Evolutionary conservation across 306 rosid species (phyloP).

Genomic region (Cicer arietinum): DNA sequence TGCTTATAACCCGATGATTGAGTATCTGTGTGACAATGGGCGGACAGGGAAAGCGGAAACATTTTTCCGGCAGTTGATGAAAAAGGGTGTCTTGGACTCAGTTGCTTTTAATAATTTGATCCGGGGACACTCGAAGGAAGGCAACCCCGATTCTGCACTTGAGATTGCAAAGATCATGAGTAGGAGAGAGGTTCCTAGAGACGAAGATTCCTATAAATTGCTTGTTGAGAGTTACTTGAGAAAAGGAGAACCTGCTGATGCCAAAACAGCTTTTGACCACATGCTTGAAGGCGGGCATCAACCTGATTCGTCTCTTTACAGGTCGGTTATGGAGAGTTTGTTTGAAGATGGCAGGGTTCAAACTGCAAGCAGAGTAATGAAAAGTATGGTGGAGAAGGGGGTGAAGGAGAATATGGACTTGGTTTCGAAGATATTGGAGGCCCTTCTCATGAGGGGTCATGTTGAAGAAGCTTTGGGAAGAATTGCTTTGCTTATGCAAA

Average conservation of each 20-base stretch:
- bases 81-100: slow-evolving; percentile 78
- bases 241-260: slow-evolving; percentile 91
- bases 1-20: slow-evolving; percentile 79
- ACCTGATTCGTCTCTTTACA: slow-evolving; percentile 70
- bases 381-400: slow-evolving; percentile 88
- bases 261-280: slow-evolving; percentile 80
- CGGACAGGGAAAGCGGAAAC: slow-evolving; percentile 76
- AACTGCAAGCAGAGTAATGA: slow-evolving; percentile 94
- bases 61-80: slow-evolving; percentile 82
- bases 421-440: slow-evolving; percentile 83
- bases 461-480: slow-evolving; percentile 93
- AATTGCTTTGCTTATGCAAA: slow-evolving; percentile 67
- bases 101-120: slow-evolving; percentile 79
- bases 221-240: slow-evolving; percentile 81
- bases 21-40: slow-evolving; percentile 75
- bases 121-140: slow-evolving; percentile 86
- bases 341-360: slow-evolving; percentile 89
- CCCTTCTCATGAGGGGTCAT: slow-evolving; percentile 87
- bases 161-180: slow-evolving; percentile 90
- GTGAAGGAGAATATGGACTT: slow-evolving; percentile 82
- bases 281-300: slow-evolving; percentile 86
- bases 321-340: slow-evolving; percentile 78
- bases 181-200: slow-evolving; percentile 74
- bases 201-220: slow-evolving; percentile 69
- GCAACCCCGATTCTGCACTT: slow-evolving; percentile 79